A percentile compares a stretch with the other conserved stretches of the same genome.
Evolutionary conservation across 805 yeast genomes (phyloP).

Genomic region (Wickerhamiella alocasiicola): DNA sequence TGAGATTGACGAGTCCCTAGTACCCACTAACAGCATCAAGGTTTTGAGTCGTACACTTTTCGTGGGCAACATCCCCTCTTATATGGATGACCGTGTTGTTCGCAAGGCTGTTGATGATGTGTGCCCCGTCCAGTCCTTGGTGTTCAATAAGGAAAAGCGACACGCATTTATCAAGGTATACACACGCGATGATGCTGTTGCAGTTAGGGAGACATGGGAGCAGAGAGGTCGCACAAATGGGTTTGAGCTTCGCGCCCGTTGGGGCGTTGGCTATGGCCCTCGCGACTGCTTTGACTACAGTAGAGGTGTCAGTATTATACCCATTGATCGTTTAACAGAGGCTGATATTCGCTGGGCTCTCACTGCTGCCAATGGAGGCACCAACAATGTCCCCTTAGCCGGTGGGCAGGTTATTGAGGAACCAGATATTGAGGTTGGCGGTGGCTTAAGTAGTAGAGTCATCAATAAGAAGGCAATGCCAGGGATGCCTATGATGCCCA

Average conservation of each 20-base stretch:
- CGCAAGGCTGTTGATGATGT: slow-evolving; percentile 62
- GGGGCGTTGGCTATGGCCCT: slow-evolving; percentile 99
- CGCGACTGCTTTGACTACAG: slow-evolving; percentile 96
- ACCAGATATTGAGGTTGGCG: slow-evolving; percentile 94
- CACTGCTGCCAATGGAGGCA: slow-evolving; percentile 93
- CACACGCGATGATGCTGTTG: slow-evolving; percentile 84
- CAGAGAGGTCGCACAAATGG: slow-evolving; percentile 46
- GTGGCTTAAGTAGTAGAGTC: slow-evolving; percentile 65
- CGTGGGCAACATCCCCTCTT: slow-evolving; percentile 82
- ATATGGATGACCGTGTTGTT: slow-evolving; percentile 65
- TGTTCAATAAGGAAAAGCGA: slow-evolving; percentile 74
- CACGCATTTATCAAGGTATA: slow-evolving; percentile 95
- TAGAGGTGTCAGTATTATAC: slow-evolving; percentile 78
- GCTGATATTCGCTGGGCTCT: slow-evolving; percentile 87
- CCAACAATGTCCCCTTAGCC: slow-evolving; percentile 72
- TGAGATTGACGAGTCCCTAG: slow-evolving; percentile 43
- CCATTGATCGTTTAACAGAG: slow-evolving; percentile 78
- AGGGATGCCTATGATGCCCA: slow-evolving; percentile 10
- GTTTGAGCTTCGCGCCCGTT: slow-evolving; percentile 65
- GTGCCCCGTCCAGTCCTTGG: slow-evolving; percentile 86
- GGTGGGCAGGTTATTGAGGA: slow-evolving; percentile 83
- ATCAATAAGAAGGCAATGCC: background rate
- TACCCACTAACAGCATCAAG: slow-evolving; percentile 64
- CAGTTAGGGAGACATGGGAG: slow-evolving; percentile 56
- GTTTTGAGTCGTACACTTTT: slow-evolving; percentile 84